Evolutionary conservation across 2,329 filamentous ascomycete genomes (phyloP).

Genomic region (Colletotrichum sp.): DNA sequence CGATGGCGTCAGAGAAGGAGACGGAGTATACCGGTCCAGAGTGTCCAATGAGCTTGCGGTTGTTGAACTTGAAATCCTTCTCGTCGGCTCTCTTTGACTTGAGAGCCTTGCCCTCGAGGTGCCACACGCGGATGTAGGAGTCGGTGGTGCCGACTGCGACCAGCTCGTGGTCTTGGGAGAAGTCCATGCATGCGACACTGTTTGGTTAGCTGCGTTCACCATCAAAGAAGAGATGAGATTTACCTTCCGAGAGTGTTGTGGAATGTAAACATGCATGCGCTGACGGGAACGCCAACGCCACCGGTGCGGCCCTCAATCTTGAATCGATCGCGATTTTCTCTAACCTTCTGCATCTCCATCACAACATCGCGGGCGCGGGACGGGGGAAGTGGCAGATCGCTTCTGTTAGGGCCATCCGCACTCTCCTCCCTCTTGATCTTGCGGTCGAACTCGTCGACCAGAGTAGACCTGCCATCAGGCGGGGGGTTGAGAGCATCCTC

Average conservation of each 20-base stretch:
- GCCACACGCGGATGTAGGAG: slow-evolving; percentile 96
- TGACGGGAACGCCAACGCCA: slow-evolving; percentile 82
- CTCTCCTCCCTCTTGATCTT: slow-evolving; percentile 90
- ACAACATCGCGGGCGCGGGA: slow-evolving; percentile 89
- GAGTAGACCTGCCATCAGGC: slow-evolving; percentile 69
- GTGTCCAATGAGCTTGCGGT: slow-evolving; percentile 83
- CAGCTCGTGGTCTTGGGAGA: slow-evolving; percentile 87
- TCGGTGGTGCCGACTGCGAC: slow-evolving; percentile 90
- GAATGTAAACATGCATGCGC: slow-evolving; percentile 97
- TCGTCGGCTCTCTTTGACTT: slow-evolving; percentile 67
- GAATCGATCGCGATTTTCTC: slow-evolving; percentile 91
- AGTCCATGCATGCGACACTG: slow-evolving; percentile 91
- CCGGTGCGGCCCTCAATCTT: slow-evolving; percentile 85
- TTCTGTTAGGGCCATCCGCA: slow-evolving; percentile 78
- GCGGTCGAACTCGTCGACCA: slow-evolving; percentile 87
- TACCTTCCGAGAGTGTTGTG: slow-evolving; percentile 94
- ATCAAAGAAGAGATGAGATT: slow-evolving; percentile 31
- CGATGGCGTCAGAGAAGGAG: slow-evolving; percentile 80
- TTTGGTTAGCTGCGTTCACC: slow-evolving; percentile 21
- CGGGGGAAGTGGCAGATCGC: slow-evolving; percentile 84
- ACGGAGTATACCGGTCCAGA: slow-evolving; percentile 88
- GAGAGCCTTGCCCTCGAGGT: slow-evolving; percentile 83
- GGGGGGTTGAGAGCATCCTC: slow-evolving; percentile 82
- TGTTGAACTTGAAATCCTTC: slow-evolving; percentile 65
- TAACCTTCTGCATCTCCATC: slow-evolving; percentile 92